Evolutionary conservation across 148 eudicot genomes (phyloP).

Genomic region (Rhododendron griersonianum): DNA sequence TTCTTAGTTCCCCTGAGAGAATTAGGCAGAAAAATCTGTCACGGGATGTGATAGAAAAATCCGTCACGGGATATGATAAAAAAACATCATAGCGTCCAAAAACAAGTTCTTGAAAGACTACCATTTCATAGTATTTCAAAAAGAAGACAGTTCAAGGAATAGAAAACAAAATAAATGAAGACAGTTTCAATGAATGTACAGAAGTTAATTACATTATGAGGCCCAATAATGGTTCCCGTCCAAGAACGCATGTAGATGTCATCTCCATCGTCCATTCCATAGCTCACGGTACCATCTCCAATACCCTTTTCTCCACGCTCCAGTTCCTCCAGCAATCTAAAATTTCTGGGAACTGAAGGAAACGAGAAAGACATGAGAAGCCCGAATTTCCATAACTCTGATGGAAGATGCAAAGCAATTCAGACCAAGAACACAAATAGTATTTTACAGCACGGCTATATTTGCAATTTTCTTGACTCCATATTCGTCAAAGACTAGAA

Average conservation of each 20-base stretch:
- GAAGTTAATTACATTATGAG: constrained; percentile 42
- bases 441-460: not conserved
- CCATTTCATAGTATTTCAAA: not conserved
- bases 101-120: not conserved
- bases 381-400: not conserved
- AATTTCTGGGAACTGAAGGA: constrained; percentile 60
- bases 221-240: constrained; percentile 72
- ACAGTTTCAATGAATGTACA: not conserved
- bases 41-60: not conserved
- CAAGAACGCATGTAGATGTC: constrained; percentile 68
- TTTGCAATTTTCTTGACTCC: not conserved
- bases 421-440: not conserved
- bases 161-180: not conserved
- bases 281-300: constrained; percentile 74
- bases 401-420: not conserved
- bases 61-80: not conserved
- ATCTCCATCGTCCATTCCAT: constrained; percentile 74
- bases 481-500: not conserved
- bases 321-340: constrained; percentile 66
- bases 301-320: constrained; percentile 76
- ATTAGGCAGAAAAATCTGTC: not conserved
- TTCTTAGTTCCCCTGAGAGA: constrained; percentile 1
- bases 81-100: not conserved
- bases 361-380: not conserved
- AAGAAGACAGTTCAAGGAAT: not conserved